Evolutionary conservation across 2,329 filamentous ascomycete genomes (phyloP).

Genomic region (Dactylellina cionopaga): DNA sequence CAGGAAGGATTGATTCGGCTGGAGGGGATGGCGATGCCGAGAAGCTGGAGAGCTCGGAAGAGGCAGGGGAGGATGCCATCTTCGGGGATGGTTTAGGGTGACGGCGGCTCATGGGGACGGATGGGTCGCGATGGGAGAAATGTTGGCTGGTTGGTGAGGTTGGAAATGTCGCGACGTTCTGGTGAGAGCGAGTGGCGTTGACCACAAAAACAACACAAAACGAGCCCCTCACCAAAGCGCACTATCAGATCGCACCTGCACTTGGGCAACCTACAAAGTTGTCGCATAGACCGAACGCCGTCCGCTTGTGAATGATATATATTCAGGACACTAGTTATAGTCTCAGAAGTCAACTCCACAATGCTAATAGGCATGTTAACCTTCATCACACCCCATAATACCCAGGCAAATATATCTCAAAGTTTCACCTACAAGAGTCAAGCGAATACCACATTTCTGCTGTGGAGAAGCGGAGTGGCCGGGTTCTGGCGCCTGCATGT

Average conservation of each 20-base stretch:
- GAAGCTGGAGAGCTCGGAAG: conserved; percentile 60
- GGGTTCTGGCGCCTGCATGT: too few species aligned
- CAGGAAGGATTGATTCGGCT: conserved; percentile 47
- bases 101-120: conserved; percentile 45
- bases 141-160: conserved; percentile 25
- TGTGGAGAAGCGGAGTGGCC: too few species aligned
- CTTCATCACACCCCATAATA: too few species aligned
- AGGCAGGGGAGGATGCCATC: conserved; percentile 62
- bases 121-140: conserved; percentile 7
- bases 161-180: not conserved
- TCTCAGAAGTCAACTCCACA: too few species aligned
- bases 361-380: too few species aligned
- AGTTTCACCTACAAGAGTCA: too few species aligned
- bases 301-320: too few species aligned
- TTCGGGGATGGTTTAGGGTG: conserved; percentile 36
- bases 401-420: too few species aligned
- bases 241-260: not conserved
- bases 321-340: too few species aligned
- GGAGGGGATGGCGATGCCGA: conserved; percentile 48
- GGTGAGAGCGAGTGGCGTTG: not conserved
- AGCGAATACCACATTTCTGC: too few species aligned
- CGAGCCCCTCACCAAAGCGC: not conserved
- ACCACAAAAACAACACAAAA: conserved; percentile 39
- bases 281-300: not conserved
- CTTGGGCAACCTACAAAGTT: not conserved